Conservation (phyloP, 2,329 filamentous ascomycete species). For the Alternaria sp. region DNA sequence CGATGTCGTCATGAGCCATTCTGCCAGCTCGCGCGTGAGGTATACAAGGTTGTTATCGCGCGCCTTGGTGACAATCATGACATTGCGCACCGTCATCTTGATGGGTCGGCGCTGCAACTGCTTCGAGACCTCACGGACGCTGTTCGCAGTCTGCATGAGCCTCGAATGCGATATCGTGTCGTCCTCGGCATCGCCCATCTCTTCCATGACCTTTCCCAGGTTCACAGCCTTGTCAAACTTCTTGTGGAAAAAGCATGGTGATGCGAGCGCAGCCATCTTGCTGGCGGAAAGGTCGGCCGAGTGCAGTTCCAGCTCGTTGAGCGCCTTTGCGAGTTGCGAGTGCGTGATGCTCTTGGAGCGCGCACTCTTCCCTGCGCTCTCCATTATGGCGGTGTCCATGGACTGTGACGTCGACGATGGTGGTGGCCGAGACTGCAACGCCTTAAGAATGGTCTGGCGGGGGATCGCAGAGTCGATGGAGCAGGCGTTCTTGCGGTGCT, state of each 20-base stretch:
- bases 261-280: slow-evolving; percentile 74
- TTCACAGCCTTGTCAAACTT: slow-evolving; percentile 96
- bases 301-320: slow-evolving; percentile 58
- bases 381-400: slow-evolving; percentile 66
- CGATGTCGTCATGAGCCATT: slow-evolving; percentile 87
- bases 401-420: slow-evolving; percentile 62
- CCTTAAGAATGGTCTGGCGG: slow-evolving; percentile 82
- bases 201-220: slow-evolving; percentile 91
- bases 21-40: slow-evolving; percentile 83
- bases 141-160: slow-evolving; percentile 92
- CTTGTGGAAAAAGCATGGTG: slow-evolving; percentile 97
- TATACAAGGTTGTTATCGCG: slow-evolving; percentile 92
- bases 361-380: slow-evolving; percentile 44
- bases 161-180: slow-evolving; percentile 93
- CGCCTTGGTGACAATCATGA: slow-evolving; percentile 99
- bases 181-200: slow-evolving; percentile 83
- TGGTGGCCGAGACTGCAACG: slow-evolving; percentile 69
- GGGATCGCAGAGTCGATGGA: slow-evolving; percentile 71
- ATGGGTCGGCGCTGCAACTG: slow-evolving; percentile 92
- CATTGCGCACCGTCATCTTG: slow-evolving; percentile 86
- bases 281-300: slow-evolving; percentile 51
- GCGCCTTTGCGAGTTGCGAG: slow-evolving; percentile 67
- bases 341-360: slow-evolving; percentile 41
- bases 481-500: slow-evolving; percentile 49
- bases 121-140: slow-evolving; percentile 93